Evolutionary conservation across 169 alveolate genomes (phyloP).

Genomic region (Plasmodium yoelii): DNA sequence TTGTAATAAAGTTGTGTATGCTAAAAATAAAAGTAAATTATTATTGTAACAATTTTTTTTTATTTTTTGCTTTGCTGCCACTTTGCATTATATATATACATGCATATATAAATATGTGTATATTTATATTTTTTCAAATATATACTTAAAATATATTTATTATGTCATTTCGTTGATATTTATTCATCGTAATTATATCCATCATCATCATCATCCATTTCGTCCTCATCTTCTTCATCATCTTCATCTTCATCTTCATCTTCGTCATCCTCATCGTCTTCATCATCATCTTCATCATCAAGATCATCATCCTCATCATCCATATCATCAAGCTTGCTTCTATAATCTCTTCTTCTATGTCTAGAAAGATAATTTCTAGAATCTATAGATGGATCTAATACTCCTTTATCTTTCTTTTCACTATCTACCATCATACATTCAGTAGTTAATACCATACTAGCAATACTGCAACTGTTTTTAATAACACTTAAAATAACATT

Average conservation of each 20-base stretch:
- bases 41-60: too few species aligned
- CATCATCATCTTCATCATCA: constrained; percentile 60
- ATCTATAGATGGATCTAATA: constrained; percentile 29
- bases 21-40: too few species aligned
- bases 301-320: constrained; percentile 61
- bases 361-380: constrained; percentile 30
- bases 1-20: too few species aligned
- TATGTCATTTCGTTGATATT: too few species aligned
- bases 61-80: too few species aligned
- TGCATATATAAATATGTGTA: too few species aligned
- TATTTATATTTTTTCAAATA: too few species aligned
- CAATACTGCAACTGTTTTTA: constrained; percentile 90
- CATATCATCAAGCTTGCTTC: constrained; percentile 19
- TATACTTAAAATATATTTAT: too few species aligned
- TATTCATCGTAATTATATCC: constrained; percentile 71
- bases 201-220: constrained; percentile 38
- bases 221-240: constrained; percentile 54
- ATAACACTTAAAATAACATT: constrained; percentile 90
- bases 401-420: constrained; percentile 80
- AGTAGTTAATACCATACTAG: constrained; percentile 91
- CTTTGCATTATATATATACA: too few species aligned
- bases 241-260: constrained; percentile 53
- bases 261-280: constrained; percentile 43
- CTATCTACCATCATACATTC: constrained; percentile 93
- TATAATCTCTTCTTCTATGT: constrained; percentile 29